A percentile compares a stretch with the other conserved stretches of the same genome.
phyloP scores from a whole-genome alignment of 116 monocot species.

The Dioscorea cayenensis region DNA sequence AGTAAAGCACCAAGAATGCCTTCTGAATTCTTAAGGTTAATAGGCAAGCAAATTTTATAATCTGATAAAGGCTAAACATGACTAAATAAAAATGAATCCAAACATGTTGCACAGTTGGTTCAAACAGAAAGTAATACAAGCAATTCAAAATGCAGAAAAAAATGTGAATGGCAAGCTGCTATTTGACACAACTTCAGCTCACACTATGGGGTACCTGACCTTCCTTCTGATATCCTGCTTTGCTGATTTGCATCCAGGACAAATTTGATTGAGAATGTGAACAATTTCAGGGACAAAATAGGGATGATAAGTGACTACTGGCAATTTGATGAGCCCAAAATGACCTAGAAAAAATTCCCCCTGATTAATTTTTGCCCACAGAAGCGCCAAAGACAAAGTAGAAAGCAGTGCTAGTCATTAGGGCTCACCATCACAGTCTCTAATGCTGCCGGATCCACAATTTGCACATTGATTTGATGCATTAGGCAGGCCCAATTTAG shows the following conservation, averaged over 20 bases:
- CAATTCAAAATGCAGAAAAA: neutral
- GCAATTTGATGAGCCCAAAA: conserved; percentile 46
- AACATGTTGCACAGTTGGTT: no score
- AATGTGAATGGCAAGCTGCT: neutral
- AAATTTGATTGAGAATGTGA: conserved; percentile 56
- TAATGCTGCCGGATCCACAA: conserved; percentile 35
- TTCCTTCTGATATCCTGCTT: conserved; percentile 26
- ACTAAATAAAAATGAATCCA: no score
- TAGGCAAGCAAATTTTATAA: no score
- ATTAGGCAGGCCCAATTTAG: conserved; percentile 60
- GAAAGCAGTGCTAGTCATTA: neutral
- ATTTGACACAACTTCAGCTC: neutral
- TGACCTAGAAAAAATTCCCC: conserved; percentile 31
- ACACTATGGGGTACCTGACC: conserved; percentile 12
- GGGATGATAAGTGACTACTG: conserved; percentile 43
- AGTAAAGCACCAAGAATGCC: no score
- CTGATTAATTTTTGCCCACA: neutral
- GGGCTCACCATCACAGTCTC: conserved; percentile 52
- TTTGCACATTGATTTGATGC: conserved; percentile 30
- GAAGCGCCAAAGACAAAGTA: neutral
- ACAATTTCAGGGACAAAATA: conserved; percentile 48
- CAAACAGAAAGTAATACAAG: no score
- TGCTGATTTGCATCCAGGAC: conserved; percentile 48
- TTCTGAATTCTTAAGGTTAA: no score
- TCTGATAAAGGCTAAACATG: no score